These are phyloP conservation scores for Rubus idaeus DNA, from an alignment of 306 rosid genomes.

Conservation along the genomic window DNA sequence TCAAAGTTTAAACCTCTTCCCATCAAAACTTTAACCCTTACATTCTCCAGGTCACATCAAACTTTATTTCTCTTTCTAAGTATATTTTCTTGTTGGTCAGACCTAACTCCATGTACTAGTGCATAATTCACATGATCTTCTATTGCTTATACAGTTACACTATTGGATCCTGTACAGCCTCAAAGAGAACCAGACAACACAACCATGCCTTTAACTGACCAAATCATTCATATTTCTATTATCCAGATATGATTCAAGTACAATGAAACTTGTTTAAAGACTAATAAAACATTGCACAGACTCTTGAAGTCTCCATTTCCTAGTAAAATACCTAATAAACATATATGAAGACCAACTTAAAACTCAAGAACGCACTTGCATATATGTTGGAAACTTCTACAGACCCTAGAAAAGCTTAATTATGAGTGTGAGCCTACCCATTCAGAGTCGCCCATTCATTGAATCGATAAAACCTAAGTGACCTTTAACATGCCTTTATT, in stretches of 20 bases:
- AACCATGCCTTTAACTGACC: background rate
- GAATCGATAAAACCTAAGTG: too few relatives aligned
- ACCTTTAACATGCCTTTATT: background rate
- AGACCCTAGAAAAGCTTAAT: background rate
- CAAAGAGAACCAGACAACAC: background rate
- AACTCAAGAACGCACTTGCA: background rate
- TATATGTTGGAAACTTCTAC: background rate
- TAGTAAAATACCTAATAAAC: background rate
- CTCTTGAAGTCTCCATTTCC: background rate
- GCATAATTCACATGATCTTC: background rate
- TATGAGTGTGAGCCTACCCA: too few relatives aligned
- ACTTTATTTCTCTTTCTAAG: background rate
- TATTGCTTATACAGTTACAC: background rate
- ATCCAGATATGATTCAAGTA: background rate
- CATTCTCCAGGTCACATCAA: background rate
- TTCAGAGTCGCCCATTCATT: too few relatives aligned
- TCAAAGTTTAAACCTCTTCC: background rate
- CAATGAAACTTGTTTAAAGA: background rate
- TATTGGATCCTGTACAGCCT: background rate
- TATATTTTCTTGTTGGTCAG: background rate
- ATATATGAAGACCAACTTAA: background rate
- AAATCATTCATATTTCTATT: background rate
- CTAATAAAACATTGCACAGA: background rate
- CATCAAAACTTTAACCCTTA: slow-evolving; percentile 4
- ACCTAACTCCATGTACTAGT: background rate